A percentile compares a stretch with the other conserved stretches of the same genome.
Evolutionary conservation across 2,329 filamentous ascomycete genomes (phyloP).

Genomic region (Colletotrichum cordylinicola): DNA sequence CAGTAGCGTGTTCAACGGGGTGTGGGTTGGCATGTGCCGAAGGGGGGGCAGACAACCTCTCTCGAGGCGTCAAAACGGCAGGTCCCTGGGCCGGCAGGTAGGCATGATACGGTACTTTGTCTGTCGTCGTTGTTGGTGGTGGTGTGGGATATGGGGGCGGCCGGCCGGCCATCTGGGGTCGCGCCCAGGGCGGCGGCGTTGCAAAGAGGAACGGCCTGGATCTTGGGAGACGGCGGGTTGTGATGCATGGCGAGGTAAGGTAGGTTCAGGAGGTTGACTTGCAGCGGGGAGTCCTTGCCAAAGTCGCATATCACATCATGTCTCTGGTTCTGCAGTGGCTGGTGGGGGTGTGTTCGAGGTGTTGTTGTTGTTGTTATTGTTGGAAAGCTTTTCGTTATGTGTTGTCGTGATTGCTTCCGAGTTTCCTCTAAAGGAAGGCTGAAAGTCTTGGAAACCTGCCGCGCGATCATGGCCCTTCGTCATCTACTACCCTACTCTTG

Average conservation of each 20-base stretch:
- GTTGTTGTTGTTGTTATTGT: neutral
- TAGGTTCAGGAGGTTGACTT: neutral
- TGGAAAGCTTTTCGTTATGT: neutral
- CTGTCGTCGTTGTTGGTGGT: neutral
- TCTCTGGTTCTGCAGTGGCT: neutral
- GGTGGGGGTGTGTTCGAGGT: neutral
- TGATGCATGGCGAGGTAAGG: neutral
- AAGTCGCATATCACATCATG: neutral
- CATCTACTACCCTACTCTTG: neutral
- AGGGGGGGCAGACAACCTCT: neutral
- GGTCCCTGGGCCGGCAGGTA: constrained; percentile 1
- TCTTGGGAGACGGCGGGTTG: neutral
- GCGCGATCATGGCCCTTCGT: neutral
- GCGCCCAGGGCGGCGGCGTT: neutral
- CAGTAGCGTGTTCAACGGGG: neutral
- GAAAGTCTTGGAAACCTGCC: neutral
- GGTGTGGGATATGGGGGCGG: neutral
- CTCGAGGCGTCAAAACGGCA: neutral
- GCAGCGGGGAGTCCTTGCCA: neutral
- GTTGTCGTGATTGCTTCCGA: constrained; percentile 1
- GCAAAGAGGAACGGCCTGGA: neutral
- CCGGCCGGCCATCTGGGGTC: neutral
- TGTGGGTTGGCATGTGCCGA: neutral
- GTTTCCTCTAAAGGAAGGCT: constrained; percentile 4
- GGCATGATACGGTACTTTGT: neutral